phyloP scores from a whole-genome alignment of 768 basidiomycete genomes.

The Tricholoma furcatifolium region DNA sequence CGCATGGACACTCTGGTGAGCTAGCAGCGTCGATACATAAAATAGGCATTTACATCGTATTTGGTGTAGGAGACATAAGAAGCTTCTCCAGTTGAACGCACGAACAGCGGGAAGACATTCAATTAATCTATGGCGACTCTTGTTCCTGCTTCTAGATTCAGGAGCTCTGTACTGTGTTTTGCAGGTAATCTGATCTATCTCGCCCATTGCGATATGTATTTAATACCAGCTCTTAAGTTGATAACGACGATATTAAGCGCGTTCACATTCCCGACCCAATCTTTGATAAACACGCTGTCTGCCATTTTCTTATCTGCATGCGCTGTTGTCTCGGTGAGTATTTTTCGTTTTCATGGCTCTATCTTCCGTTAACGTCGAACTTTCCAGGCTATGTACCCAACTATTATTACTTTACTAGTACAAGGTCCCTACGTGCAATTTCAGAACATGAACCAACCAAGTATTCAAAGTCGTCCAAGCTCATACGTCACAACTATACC shows the following conservation, averaged over 20 bases:
- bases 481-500: not conserved
- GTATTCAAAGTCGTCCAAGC: not conserved
- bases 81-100: not conserved
- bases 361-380: not conserved
- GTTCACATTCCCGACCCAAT: not conserved
- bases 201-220: not conserved
- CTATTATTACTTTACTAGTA: not conserved
- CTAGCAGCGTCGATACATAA: not conserved
- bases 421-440: not conserved
- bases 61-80: not conserved
- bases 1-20: slow-evolving; percentile 2
- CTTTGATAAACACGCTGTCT: not conserved
- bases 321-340: slow-evolving; percentile 1
- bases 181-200: not conserved
- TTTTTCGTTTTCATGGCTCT: no score
- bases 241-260: not conserved
- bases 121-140: slow-evolving; percentile 1
- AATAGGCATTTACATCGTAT: no score
- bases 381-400: slow-evolving; percentile 8
- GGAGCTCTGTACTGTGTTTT: slow-evolving; percentile 3
- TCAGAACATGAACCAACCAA: not conserved
- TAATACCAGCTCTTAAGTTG: not conserved
- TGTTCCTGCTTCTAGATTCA: slow-evolving; percentile 1
- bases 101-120: not conserved
- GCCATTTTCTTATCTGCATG: not conserved